A percentile compares a stretch with the other conserved stretches of the same genome.
Conservation (phyloP, 2,329 filamentous ascomycete species). For the Talaromyces sp. region DNA sequence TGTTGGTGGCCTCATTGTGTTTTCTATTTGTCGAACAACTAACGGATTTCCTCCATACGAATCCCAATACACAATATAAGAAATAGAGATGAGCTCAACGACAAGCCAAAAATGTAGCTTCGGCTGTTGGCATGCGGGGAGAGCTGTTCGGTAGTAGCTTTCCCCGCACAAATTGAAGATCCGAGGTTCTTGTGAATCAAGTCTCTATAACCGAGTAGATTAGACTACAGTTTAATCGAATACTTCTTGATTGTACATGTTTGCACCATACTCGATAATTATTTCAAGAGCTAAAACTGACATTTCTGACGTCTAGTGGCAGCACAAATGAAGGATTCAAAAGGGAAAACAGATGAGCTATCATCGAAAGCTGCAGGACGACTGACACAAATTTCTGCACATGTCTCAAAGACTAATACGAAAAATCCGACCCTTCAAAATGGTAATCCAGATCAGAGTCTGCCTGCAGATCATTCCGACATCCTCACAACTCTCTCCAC, state of each 20-base stretch:
- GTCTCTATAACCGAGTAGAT: background rate
- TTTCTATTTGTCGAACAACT: background rate
- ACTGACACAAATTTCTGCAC: background rate
- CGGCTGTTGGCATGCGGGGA: background rate
- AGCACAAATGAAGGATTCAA: background rate
- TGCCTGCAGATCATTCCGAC: background rate
- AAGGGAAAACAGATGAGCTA: background rate
- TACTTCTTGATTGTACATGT: background rate
- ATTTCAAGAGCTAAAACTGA: background rate
- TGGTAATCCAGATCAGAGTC: background rate
- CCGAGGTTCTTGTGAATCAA: background rate
- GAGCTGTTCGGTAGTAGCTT: background rate
- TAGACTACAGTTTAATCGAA: background rate
- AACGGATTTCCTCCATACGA: no score
- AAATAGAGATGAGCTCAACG: background rate
- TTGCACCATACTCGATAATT: background rate
- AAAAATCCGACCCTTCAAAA: background rate
- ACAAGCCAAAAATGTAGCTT: background rate
- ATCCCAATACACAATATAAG: background rate
- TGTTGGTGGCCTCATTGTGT: background rate
- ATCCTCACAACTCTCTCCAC: background rate
- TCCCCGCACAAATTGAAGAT: background rate
- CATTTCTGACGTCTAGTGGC: background rate
- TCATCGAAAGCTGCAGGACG: background rate
- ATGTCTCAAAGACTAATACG: background rate